Evolutionary conservation across 225 moss, liverwort and hornwort species (phyloP).

Genomic region (Bryum argenteum): DNA sequence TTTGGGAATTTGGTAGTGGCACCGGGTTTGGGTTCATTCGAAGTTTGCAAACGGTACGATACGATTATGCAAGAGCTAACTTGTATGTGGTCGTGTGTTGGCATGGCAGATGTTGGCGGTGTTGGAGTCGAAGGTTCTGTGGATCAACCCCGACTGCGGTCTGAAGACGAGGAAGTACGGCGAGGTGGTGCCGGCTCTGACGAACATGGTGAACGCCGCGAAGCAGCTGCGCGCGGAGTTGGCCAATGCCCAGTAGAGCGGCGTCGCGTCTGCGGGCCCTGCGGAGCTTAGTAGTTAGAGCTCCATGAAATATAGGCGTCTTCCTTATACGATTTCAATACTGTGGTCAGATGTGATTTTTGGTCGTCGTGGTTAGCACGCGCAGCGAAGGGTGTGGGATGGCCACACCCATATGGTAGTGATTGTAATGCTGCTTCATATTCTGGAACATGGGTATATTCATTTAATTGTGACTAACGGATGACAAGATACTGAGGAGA

Average conservation of each 20-base stretch:
- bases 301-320: background rate
- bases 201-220: conserved; percentile 64
- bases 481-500: background rate
- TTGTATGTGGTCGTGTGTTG: conserved; percentile 15
- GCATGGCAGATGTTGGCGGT: conserved; percentile 44
- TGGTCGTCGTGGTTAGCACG: conserved; percentile 9
- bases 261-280: background rate
- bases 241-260: conserved; percentile 41
- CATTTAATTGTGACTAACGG: conserved; percentile 17
- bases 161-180: conserved; percentile 43
- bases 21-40: background rate
- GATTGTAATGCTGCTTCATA: conserved; percentile 22
- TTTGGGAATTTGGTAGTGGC: background rate
- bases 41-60: too few relatives aligned
- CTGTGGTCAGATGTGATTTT: background rate
- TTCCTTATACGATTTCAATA: background rate
- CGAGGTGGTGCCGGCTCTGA: conserved; percentile 43
- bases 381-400: background rate
- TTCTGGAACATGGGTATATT: conserved; percentile 34
- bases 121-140: conserved; percentile 66
- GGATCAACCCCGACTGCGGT: conserved; percentile 94
- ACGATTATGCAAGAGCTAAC: background rate
- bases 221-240: conserved; percentile 80
- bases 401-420: background rate
- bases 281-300: background rate